Percentiles rank a stretch among this genome's conserved stretches.
phyloP scores from a whole-genome alignment of 208 protist species.

The Crithidia brevicula region DNA sequence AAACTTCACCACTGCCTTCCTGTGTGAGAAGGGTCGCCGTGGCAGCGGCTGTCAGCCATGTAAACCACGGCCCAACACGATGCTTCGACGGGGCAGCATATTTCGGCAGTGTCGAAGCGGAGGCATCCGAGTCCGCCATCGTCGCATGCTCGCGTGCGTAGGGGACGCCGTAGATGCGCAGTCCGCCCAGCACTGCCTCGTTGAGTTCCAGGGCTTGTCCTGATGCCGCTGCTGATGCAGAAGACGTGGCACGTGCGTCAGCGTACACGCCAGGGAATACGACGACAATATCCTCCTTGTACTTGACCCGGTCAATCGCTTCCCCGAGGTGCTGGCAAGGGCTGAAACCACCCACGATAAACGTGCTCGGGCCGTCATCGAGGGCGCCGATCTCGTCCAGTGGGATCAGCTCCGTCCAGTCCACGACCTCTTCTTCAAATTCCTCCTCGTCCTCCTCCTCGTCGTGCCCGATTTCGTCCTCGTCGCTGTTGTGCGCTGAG shows the following conservation, averaged over 20 bases:
- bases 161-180: conserved; percentile 64
- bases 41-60: conserved; percentile 48
- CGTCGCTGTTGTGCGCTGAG: conserved; percentile 40
- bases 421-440: conserved; percentile 70
- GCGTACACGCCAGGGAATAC: conserved; percentile 75
- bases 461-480: conserved; percentile 71
- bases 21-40: conserved; percentile 18
- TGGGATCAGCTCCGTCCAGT: conserved; percentile 68
- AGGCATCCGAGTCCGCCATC: neutral
- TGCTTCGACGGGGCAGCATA: conserved; percentile 30
- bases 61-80: conserved; percentile 73
- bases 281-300: conserved; percentile 73
- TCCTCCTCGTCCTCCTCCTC: conserved; percentile 82
- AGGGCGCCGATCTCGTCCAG: conserved; percentile 57
- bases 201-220: conserved; percentile 53
- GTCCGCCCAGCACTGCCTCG: conserved; percentile 54
- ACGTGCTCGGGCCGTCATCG: conserved; percentile 79
- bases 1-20: conserved; percentile 17
- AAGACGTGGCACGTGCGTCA: neutral
- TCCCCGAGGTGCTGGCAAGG: conserved; percentile 50
- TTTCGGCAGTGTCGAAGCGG: conserved; percentile 32
- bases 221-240: neutral
- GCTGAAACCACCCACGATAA: conserved; percentile 83
- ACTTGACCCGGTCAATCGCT: conserved; percentile 46
- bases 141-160: conserved; percentile 46